Conservation (phyloP, 257 asterid genomes). For the Mentha longifolia region DNA sequence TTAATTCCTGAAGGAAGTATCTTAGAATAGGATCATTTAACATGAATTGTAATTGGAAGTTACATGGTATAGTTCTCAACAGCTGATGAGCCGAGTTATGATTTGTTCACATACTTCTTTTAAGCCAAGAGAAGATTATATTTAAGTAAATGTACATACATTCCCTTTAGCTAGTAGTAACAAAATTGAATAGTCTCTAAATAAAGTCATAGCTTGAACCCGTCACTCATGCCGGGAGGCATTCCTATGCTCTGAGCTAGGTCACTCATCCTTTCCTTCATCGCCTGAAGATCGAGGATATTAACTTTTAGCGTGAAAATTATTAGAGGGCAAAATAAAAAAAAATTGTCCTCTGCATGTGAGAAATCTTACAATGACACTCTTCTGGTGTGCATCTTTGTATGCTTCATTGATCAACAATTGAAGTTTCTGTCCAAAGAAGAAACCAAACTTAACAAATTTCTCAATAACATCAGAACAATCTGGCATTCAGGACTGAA, state of each 20-base stretch:
- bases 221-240: conserved; percentile 69
- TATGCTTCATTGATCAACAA: conserved; percentile 70
- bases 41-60: conserved; percentile 39
- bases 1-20: conserved; percentile 28
- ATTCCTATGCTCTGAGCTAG: conserved; percentile 81
- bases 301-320: neutral
- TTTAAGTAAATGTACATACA: conserved; percentile 15
- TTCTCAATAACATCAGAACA: neutral
- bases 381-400: conserved; percentile 79
- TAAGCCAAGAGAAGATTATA: conserved; percentile 2
- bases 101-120: conserved; percentile 6
- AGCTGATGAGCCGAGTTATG: conserved; percentile 22
- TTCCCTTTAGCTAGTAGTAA: conserved; percentile 23
- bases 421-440: conserved; percentile 55
- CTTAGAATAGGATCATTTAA: conserved; percentile 47
- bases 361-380: conserved; percentile 53
- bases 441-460: conserved; percentile 17
- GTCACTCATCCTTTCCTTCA: conserved; percentile 73
- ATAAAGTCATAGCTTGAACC: conserved; percentile 44
- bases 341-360: neutral
- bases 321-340: neutral
- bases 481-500: neutral
- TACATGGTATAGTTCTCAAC: too few relatives aligned
- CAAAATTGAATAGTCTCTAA: conserved; percentile 25
- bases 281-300: conserved; percentile 53